Evolutionary conservation across 2,329 filamentous ascomycete species (phyloP).

Genomic region (Clathrospora elynae): DNA sequence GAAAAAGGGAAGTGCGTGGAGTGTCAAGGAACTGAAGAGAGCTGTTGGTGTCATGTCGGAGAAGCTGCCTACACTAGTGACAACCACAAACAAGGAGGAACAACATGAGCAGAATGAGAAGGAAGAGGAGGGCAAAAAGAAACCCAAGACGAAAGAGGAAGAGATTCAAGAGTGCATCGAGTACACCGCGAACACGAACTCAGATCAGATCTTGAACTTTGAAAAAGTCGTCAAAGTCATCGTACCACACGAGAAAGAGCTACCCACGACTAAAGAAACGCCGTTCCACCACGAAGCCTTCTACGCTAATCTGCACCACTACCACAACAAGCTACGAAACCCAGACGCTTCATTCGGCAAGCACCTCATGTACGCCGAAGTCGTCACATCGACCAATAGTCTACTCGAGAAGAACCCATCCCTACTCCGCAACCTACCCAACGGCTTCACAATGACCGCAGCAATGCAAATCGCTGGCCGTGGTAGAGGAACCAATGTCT

Average conservation of each 20-base stretch:
- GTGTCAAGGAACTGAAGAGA: constrained; percentile 40
- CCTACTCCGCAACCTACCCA: constrained; percentile 75
- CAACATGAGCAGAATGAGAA: neutral
- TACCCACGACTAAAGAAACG: constrained; percentile 73
- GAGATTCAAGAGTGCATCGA: constrained; percentile 36
- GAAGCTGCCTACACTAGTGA: constrained; percentile 30
- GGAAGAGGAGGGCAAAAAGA: constrained; percentile 33
- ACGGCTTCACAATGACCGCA: constrained; percentile 85
- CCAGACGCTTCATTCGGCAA: constrained; percentile 72
- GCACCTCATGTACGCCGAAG: constrained; percentile 82
- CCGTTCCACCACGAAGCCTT: constrained; percentile 86
- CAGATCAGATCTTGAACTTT: constrained; percentile 74
- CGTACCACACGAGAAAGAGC: constrained; percentile 69
- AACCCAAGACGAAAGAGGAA: constrained; percentile 34
- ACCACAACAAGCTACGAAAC: constrained; percentile 63
- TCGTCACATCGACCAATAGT: constrained; percentile 92
- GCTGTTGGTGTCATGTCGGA: constrained; percentile 40
- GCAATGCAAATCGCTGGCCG: constrained; percentile 87
- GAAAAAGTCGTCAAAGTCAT: constrained; percentile 73
- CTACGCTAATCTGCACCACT: constrained; percentile 72
- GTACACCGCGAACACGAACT: constrained; percentile 39
- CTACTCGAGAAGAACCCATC: constrained; percentile 89
- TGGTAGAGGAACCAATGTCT: constrained; percentile 89
- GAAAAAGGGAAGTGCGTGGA: constrained; percentile 60
- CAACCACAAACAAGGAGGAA: constrained; percentile 28